Evolutionary conservation across 148 eudicot genomes (phyloP).

Genomic region (Bassia scoparia): DNA sequence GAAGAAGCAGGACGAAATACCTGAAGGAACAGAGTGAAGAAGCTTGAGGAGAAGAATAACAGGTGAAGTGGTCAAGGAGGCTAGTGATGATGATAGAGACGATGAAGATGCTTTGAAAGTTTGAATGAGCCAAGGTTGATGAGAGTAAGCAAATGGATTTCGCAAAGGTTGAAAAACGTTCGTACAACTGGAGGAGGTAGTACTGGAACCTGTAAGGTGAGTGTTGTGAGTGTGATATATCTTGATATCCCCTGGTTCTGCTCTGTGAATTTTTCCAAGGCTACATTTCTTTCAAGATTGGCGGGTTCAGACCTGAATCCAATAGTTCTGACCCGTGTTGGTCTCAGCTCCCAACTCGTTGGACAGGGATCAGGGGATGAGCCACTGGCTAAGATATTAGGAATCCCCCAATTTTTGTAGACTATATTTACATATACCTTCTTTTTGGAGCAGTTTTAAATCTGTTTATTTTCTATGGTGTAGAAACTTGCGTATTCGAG

Average conservation of each 20-base stretch:
- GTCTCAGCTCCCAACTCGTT: background rate
- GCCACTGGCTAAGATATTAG: background rate
- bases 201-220: constrained; percentile 93
- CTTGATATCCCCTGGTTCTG: background rate
- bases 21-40: constrained; percentile 82
- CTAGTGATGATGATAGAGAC: constrained; percentile 63
- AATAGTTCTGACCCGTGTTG: background rate
- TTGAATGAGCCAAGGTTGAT: constrained; percentile 94
- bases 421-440: background rate
- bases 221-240: constrained; percentile 6
- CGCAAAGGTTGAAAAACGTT: constrained; percentile 97
- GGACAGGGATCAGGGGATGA: background rate
- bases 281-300: background rate
- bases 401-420: background rate
- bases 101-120: constrained; percentile 74
- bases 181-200: constrained; percentile 99
- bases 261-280: background rate
- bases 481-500: constrained; percentile 90
- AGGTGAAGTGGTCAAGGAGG: constrained; percentile 50
- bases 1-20: constrained; percentile 79
- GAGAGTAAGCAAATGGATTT: constrained; percentile 98
- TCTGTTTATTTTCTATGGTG: background rate
- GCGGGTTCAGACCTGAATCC: background rate
- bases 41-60: constrained; percentile 83
- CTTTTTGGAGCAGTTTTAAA: background rate